Evolutionary conservation across 2,329 filamentous ascomycete genomes (phyloP), one percentile per base, ranked within the genome.

Genomic region (Cordyceps cicadae): DNA sequence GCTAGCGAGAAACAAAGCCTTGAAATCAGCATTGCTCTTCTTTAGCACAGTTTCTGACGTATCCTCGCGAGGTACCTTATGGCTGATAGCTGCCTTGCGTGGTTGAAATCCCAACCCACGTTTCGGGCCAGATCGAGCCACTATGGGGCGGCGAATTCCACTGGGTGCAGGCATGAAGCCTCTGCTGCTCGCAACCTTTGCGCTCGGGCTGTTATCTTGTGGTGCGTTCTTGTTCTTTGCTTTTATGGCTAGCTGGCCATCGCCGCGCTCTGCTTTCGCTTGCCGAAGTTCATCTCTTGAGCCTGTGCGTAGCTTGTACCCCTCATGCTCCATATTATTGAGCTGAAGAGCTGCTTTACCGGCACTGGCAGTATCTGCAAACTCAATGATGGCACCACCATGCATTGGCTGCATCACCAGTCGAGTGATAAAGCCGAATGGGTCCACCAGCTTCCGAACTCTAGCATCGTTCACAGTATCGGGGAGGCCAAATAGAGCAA

Each of bases 381-480:
- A 97, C 70, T 97, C 94, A 43, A 97, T 81, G 59, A 93, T 88
- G 5, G 92, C 94, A 14, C 92, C 92, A 62, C 87, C 86, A 64
- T 96, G 89, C 62, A 91, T 84, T 1, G 92, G 90, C 51, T 91
- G 86, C 12, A 97, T 79, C 14, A 88, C 80, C 4, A 97, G 80
- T 71, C 92, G 93, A 64, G 87, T 79, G 26, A 97, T 79, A 1
- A 80, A 73, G 0, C 91, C 92, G 50, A 87, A 81, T 1, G 85
- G 81, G 66, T 91, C 87, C 9, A 89, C 85, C 3, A 95, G 77
- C 0, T 86, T 81, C 50, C 84, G 84, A 59, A 99, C 84, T 34
- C 92, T 90, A 1, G 89, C 85, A 68, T 96, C 90, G 65, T 95
- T 97, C 68, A 97, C 85, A 0, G 92, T 97, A 69, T 97, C 94